A percentile compares a stretch with the other conserved stretches of the same genome.
These are phyloP conservation scores for Coemansia guatemalensis DNA, from an alignment of 192 early-diverging fungal genomes.

Conservation along the genomic window DNA sequence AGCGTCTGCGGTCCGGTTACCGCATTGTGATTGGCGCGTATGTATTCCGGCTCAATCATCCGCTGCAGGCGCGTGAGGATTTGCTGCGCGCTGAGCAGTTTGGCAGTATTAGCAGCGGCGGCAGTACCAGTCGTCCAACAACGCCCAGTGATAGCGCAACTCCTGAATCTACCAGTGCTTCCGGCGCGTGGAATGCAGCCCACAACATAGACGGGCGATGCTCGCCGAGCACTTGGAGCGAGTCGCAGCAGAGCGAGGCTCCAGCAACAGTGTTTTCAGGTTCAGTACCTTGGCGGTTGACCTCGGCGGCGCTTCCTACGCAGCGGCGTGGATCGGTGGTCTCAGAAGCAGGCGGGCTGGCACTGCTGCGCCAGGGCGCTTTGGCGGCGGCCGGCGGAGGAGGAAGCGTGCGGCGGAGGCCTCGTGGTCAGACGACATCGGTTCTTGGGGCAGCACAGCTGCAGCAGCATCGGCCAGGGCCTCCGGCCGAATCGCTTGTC, in stretches of 20 bases:
- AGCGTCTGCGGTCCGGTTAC: slow-evolving; percentile 65
- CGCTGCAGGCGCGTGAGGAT: slow-evolving; percentile 66
- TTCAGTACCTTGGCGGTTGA: slow-evolving; percentile 7
- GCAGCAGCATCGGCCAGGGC: background rate
- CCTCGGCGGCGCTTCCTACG: background rate
- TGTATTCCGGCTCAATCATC: slow-evolving; percentile 85
- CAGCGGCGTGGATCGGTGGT: slow-evolving; percentile 29
- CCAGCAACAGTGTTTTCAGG: slow-evolving; percentile 10
- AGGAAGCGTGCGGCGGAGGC: slow-evolving; percentile 5
- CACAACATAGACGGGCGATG: background rate
- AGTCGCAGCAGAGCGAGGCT: slow-evolving; percentile 29
- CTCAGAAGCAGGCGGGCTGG: slow-evolving; percentile 10
- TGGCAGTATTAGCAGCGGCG: slow-evolving; percentile 11
- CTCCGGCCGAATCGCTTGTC: background rate
- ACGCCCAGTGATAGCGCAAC: slow-evolving; percentile 3
- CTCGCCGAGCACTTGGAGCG: slow-evolving; percentile 39
- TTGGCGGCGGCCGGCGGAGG: background rate
- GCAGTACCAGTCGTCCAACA: slow-evolving; percentile 30
- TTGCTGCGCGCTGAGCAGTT: slow-evolving; percentile 18
- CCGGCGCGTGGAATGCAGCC: background rate
- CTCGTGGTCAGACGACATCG: slow-evolving; percentile 32
- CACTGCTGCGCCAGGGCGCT: background rate
- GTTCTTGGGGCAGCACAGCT: background rate
- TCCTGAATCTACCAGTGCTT: background rate
- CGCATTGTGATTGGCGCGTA: slow-evolving; percentile 79